Conservation (phyloP, 1,284 basidiomycete genomes). For the Irpex sp. region DNA sequence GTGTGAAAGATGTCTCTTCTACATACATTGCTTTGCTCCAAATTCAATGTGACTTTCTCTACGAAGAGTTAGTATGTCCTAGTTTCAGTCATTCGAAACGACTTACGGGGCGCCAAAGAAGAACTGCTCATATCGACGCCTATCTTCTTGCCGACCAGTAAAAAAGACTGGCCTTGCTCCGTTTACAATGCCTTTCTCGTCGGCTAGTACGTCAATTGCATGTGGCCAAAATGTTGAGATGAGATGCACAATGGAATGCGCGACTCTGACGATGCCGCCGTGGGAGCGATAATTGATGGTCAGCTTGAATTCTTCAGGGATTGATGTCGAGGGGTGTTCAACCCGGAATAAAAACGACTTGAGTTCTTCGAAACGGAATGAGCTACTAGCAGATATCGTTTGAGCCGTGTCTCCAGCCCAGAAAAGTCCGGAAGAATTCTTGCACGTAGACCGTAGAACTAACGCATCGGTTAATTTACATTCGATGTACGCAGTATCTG, state of each 20-base stretch:
- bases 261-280: constrained; percentile 59
- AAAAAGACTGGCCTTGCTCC: constrained; percentile 62
- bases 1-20: neutral
- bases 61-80: neutral
- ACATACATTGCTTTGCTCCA: constrained; percentile 64
- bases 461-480: neutral
- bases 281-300: constrained; percentile 70
- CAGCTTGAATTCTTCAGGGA: constrained; percentile 52
- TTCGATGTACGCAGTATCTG: no score
- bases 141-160: constrained; percentile 49
- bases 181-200: constrained; percentile 55
- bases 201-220: constrained; percentile 57
- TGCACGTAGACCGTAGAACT: constrained; percentile 62
- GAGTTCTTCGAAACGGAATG: constrained; percentile 69
- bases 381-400: constrained; percentile 68
- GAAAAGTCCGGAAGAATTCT: constrained; percentile 64
- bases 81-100: neutral
- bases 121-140: constrained; percentile 53
- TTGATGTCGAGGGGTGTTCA: constrained; percentile 29
- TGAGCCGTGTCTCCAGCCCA: constrained; percentile 82
- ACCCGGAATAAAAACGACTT: constrained; percentile 61
- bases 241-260: constrained; percentile 59
- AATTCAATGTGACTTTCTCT: constrained; percentile 57
- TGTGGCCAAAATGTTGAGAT: constrained; percentile 63
- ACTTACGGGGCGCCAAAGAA: constrained; percentile 46